Evolutionary conservation across 345 rosid species (phyloP), one percentile per base, ranked within the genome.

Genomic region (Dovyalis caffra): DNA sequence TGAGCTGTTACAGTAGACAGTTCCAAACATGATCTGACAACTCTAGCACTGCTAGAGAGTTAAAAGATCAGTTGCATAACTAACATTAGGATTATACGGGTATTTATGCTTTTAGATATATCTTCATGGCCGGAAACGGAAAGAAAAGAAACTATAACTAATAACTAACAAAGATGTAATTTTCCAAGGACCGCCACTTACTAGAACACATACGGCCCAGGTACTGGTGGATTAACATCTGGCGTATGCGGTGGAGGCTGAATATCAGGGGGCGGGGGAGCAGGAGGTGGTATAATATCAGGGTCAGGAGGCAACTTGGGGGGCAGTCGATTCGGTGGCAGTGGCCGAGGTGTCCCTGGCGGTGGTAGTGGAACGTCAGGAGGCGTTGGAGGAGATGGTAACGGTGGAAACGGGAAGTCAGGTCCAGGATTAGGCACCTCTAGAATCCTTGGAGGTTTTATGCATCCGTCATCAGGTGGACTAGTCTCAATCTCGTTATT

Each of bases 211-310:
- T 18, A 73, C 0, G 49, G 76, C 49, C 69, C 63, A 10, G 83
- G 87, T 1, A n/a, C n/a, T n/a, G 80, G 79, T 3, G 85, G 85
- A 32, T 71, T 45, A 11, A 78, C 63, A 12, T 75, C 79, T 16
- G 76, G 85, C 11, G 86, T n/a, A 15, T 61, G 26, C 23, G 76
- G 83, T 28, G 81, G 83, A 8, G 82, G 85, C 6, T 70, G 23
- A 32, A 82, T 58, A 12, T 78, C 83, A 5, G 83, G 87, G 4
- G 76, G 76, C 14, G 62, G 76, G 51, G 32, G 10, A 73, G 35
- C 32, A 11, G 62, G 18, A 5, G 76, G 47, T 5, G 76, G 76
- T 10, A 32, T 14, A 45, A 73, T 62, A 61, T 15, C n/a, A n/a
- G 76, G 62, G n/a, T 73, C 35, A 8, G 14, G 63, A 16, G 66